A percentile compares a stretch with the other conserved stretches of the same genome.
phyloP scores from a whole-genome alignment of 495 filamentous ascomycete species.

The Amphirosellinia nigrospora region DNA sequence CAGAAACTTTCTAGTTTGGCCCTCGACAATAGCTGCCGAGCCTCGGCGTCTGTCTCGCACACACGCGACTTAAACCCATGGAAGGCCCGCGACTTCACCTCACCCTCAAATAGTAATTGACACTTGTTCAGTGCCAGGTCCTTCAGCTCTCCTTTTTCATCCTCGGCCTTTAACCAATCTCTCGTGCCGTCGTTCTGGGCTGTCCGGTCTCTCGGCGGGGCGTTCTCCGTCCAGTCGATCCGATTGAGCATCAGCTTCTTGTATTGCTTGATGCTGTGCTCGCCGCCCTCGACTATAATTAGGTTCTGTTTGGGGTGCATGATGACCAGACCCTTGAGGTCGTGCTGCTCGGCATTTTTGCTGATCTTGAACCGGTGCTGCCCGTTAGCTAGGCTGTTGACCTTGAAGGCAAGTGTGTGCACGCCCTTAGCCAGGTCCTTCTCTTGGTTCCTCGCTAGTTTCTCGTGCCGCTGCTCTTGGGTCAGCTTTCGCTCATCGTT shows the following conservation, averaged over 20 bases:
- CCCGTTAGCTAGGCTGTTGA: slow-evolving; percentile 85
- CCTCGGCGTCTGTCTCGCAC: slow-evolving; percentile 87
- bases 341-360: slow-evolving; percentile 87
- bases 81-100: slow-evolving; percentile 77
- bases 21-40: slow-evolving; percentile 77
- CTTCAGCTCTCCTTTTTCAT: slow-evolving; percentile 78
- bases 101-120: slow-evolving; percentile 84
- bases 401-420: slow-evolving; percentile 82
- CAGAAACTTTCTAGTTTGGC: slow-evolving; percentile 95
- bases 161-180: slow-evolving; percentile 76
- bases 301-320: slow-evolving; percentile 87
- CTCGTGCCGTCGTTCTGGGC: slow-evolving; percentile 66
- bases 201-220: slow-evolving; percentile 65
- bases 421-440: slow-evolving; percentile 88
- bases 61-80: slow-evolving; percentile 83
- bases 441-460: slow-evolving; percentile 81
- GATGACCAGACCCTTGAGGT: slow-evolving; percentile 84
- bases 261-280: slow-evolving; percentile 78
- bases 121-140: slow-evolving; percentile 83
- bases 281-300: slow-evolving; percentile 89
- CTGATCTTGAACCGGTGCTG: slow-evolving; percentile 91
- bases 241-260: slow-evolving; percentile 87
- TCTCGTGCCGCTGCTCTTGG: slow-evolving; percentile 87
- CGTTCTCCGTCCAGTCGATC: slow-evolving; percentile 93
- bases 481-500: slow-evolving; percentile 92